Evolutionary conservation across 768 basidiomycete species (phyloP).

Genomic region (Lentinula raphanica): DNA sequence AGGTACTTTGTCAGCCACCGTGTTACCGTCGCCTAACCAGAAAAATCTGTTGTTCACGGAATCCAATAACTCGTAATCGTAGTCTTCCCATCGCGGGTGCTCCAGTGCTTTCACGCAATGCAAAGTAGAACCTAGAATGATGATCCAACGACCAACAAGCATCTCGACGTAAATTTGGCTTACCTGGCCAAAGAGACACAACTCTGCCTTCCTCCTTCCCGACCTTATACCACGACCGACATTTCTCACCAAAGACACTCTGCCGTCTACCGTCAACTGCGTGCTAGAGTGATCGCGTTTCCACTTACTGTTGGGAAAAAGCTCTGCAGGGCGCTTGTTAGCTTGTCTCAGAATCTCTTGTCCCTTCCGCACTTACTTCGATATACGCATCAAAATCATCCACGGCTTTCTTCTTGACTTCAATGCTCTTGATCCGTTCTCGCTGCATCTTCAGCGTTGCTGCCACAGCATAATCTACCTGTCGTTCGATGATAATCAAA

Average conservation of each 20-base stretch:
- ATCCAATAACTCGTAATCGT: constrained; percentile 43
- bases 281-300: neutral
- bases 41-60: constrained; percentile 43
- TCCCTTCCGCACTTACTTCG: constrained; percentile 30
- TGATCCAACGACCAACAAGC: neutral
- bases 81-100: constrained; percentile 65
- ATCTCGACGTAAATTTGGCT: constrained; percentile 1
- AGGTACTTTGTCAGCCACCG: constrained; percentile 42
- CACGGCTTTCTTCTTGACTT: constrained; percentile 53
- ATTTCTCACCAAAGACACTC: constrained; percentile 56
- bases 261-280: constrained; percentile 14
- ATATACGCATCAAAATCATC: constrained; percentile 58
- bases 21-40: constrained; percentile 61
- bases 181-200: constrained; percentile 57
- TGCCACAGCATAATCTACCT: constrained; percentile 51
- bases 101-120: constrained; percentile 45
- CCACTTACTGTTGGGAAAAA: constrained; percentile 40
- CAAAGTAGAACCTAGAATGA: constrained; percentile 43
- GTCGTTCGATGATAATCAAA: constrained; percentile 48
- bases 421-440: constrained; percentile 58
- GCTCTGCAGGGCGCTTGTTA: constrained; percentile 23
- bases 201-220: constrained; percentile 56
- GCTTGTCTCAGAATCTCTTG: neutral
- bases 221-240: constrained; percentile 60
- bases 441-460: constrained; percentile 57